Base-by-base conservation (phyloP, 2,329 filamentous ascomycete genomes). In the Cylindrodendrum hubeiense region DNA sequence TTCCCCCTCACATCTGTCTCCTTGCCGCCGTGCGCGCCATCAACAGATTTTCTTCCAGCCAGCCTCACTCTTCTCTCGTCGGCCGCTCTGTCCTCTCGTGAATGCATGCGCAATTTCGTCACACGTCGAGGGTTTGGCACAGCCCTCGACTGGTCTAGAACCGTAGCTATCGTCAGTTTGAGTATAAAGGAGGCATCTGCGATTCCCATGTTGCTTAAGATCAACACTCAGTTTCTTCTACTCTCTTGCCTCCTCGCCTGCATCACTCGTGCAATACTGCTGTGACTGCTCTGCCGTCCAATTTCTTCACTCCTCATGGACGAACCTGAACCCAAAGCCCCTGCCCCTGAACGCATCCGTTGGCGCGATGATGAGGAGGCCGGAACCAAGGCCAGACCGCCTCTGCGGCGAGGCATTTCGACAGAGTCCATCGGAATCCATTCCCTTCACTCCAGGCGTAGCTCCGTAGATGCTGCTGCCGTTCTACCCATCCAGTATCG, bases 291-390 rank as follows among this genome's bases (percentile, higher is more conserved):
- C 21, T 41, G 12, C 9, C 30, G 34, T 49, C 33, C 44, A 47
- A 9, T 2, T 7, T 30, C 34, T 53, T 21, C 17, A 39, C 60
- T 26, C 24, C 26, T 30, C 44, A 69, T 69, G 67, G 66, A 67
- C 39, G 67, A 68, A 49, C 57, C 56, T 2, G 66, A 70, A 41
- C 33, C 60, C 50, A 69, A 69, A 43, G 34, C 43, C 41, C 61
- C 60, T 12, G 60, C 50, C 33, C 57, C 63, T 44, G 68, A 70
- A 12, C 68, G 68, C 55, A 61, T 70, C 55, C 68, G 65, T 50
- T 70, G 68, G 68, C 57, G 54, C 13, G 63, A 68, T 60, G 66
- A 70, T 46, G 68, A 70, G 39, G 68, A 70, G 43, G 58, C 66
- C 28, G 63, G 60, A 22, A 60, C 43, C 30, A 70, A 65, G 60